Base-by-base conservation (phyloP, 2,329 filamentous ascomycete genomes). In the Ophiocordyceps camponoti-floridani region DNA sequence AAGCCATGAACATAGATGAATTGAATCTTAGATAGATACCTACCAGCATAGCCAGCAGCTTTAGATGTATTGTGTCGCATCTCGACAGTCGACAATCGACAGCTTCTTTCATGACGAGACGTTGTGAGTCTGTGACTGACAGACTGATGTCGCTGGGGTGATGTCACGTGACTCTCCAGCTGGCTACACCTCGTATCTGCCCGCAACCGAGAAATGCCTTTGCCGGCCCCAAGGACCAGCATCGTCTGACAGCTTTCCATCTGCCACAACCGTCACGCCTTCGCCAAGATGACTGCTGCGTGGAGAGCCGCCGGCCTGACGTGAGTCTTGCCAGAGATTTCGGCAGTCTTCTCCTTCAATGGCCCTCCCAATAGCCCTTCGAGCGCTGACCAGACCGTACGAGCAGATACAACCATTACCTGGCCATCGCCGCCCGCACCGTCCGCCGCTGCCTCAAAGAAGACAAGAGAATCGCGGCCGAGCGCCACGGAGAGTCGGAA, bases 221-320 rank as follows among this genome's bases (percentile, higher is more conserved):
- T 37, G 14, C 33, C 33, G 8, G 16, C n/a, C n/a, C n/a, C 13
- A n/a, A 18, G n/a, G 35, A 38, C n/a, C 53, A 62, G 48, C 51
- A 58, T 54, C 54, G 49, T 50, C 49, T 50, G 48, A 49, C 47
- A 47, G 48, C 45, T 46, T 48, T 50, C 48, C 48, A 47, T 48
- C 45, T 46, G 48, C 51, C 49, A 56, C 54, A 55, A 55, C 52
- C 51, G 51, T 53, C 55, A 52, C 55, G 62, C 64, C 52, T 59
- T 61, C 64, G 64, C 64, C 77, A 85, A 77, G 72, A 98, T 96
- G 91, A 75, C 83, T 70, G 89, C 88, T 73, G 85, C 88, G 64
- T 98, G 89, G 91, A 96, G 95, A 84, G 79, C 88, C 63, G 85
- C 91, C 66, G 91, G 91, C 69, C 75, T 96, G 64, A 93, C 81